Evolutionary conservation across 164 flowering plant species (phyloP).

Genomic region (Buxus sempervirens): DNA sequence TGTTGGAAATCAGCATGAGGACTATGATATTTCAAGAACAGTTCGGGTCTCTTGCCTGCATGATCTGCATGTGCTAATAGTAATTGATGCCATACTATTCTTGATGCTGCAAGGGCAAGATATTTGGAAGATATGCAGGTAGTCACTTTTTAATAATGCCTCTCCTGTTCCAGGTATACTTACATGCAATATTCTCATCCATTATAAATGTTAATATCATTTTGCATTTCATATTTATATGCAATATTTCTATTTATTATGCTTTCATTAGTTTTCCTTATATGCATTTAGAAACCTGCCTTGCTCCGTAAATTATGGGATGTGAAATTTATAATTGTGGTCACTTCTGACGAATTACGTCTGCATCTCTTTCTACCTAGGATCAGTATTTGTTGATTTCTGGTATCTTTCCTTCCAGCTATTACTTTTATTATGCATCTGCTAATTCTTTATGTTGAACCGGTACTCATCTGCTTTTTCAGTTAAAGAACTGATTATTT

Average conservation of each 20-base stretch:
- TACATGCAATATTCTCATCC: neutral
- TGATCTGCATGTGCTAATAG: constrained; percentile 5
- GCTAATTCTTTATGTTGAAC: too few relatives aligned
- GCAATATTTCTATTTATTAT: neutral
- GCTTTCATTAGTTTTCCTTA: neutral
- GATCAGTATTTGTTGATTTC: neutral
- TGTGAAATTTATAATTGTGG: neutral
- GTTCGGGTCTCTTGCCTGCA: neutral
- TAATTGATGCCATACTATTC: neutral
- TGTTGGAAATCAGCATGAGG: neutral
- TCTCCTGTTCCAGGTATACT: neutral
- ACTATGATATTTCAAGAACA: neutral
- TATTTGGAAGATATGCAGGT: neutral
- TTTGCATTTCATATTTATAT: neutral
- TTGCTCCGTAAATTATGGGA: neutral
- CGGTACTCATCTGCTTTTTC: too few relatives aligned
- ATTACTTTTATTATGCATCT: neutral
- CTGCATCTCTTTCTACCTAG: neutral
- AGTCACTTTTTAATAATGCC: neutral
- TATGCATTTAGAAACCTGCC: neutral
- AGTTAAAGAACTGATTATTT: too few relatives aligned
- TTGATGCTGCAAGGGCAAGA: neutral
- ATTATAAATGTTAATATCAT: neutral
- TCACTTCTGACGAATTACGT: neutral
- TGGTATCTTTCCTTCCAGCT: neutral